Evolutionary conservation across 2,329 filamentous ascomycete species (phyloP).

Genomic region (Trichoderma oligosporum): DNA sequence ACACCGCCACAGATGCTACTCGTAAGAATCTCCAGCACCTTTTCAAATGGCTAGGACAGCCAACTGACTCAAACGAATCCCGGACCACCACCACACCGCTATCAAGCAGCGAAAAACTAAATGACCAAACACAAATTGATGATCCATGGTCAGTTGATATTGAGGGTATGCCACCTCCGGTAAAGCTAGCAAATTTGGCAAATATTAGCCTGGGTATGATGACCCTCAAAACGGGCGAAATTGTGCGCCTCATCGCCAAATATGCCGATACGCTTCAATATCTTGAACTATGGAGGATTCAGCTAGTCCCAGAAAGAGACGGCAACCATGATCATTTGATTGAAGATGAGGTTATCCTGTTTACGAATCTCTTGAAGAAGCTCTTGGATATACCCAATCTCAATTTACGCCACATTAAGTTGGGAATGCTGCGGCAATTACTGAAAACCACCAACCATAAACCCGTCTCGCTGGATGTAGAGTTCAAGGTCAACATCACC

Average conservation of each 20-base stretch:
- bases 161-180: slow-evolving; percentile 25
- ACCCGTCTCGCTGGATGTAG: not conserved
- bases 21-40: not conserved
- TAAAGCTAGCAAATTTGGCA: slow-evolving; percentile 34
- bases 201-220: slow-evolving; percentile 44
- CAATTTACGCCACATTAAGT: slow-evolving; percentile 26
- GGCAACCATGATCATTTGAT: not conserved
- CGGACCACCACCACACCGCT: not conserved
- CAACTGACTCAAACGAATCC: not conserved
- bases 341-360: slow-evolving; percentile 33
- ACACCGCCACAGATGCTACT: not conserved
- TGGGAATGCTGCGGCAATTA: not conserved
- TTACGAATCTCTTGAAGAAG: slow-evolving; percentile 37
- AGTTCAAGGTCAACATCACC: not conserved
- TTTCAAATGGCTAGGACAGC: slow-evolving; percentile 20
- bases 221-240: slow-evolving; percentile 26
- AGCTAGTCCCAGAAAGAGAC: slow-evolving; percentile 21
- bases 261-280: slow-evolving; percentile 42
- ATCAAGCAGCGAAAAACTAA: not conserved
- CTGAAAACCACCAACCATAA: not conserved
- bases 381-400: slow-evolving; percentile 33
- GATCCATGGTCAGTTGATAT: not conserved
- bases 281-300: slow-evolving; percentile 46
- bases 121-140: too few species aligned
- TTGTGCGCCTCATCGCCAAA: slow-evolving; percentile 39